These are phyloP conservation scores for Diutina scorzettiae DNA, from an alignment of 1,139 yeast genomes.

Conservation along the genomic window DNA sequence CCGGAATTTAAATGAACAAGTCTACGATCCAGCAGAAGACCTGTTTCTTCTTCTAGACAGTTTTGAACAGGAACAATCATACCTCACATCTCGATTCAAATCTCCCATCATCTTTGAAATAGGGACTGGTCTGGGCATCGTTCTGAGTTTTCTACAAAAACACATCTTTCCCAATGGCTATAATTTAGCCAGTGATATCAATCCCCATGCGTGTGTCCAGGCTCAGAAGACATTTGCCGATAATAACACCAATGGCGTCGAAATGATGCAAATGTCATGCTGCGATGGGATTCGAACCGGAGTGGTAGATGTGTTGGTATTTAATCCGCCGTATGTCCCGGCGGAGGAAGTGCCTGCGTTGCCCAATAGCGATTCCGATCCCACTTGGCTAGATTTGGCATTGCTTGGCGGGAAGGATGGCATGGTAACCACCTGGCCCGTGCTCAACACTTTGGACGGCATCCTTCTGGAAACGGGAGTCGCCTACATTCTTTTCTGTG, in stretches of 20 bases:
- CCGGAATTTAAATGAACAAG: constrained; percentile 27
- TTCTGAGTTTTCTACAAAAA: constrained; percentile 58
- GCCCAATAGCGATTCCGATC: constrained; percentile 36
- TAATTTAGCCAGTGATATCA: constrained; percentile 64
- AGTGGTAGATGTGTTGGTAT: constrained; percentile 57
- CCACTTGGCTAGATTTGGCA: constrained; percentile 78
- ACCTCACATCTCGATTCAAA: constrained; percentile 20
- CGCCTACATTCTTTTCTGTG: constrained; percentile 80
- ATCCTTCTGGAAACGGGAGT: constrained; percentile 46
- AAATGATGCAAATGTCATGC: constrained; percentile 48
- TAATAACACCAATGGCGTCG: constrained; percentile 32
- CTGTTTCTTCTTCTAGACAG: constrained; percentile 72
- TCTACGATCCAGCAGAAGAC: constrained; percentile 93
- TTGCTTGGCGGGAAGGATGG: constrained; percentile 83
- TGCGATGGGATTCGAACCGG: constrained; percentile 34
- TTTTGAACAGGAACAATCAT: constrained; percentile 45
- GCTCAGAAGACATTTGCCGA: constrained; percentile 30
- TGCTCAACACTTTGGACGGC: constrained; percentile 39
- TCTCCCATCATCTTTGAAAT: constrained; percentile 53
- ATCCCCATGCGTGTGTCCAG: constrained; percentile 56
- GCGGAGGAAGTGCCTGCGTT: constrained; percentile 50
- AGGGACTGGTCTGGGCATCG: constrained; percentile 88
- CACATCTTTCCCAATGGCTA: constrained; percentile 38
- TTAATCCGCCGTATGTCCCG: constrained; percentile 96
- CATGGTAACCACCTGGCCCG: constrained; percentile 65